Evolutionary conservation across 495 filamentous ascomycete genomes (phyloP).

Genomic region (Aspergillus saccharolyticus): DNA sequence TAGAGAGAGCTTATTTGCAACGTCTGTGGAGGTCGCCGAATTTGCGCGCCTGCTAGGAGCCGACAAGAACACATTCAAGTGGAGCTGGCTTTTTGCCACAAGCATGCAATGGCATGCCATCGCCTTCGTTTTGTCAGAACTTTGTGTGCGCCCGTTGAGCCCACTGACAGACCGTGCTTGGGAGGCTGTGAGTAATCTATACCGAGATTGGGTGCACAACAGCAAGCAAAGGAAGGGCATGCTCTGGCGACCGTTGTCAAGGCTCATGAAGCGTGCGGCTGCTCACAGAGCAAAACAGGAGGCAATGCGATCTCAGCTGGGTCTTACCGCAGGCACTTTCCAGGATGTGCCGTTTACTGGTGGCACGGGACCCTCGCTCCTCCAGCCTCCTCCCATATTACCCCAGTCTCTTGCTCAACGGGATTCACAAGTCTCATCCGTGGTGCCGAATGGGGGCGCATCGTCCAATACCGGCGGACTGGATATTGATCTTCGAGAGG

Average conservation of each 20-base stretch:
- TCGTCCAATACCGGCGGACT: not conserved
- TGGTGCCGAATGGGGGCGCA: not conserved
- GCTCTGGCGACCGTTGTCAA: slow-evolving; percentile 70
- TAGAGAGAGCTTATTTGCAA: slow-evolving; percentile 69
- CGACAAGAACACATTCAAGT: slow-evolving; percentile 57
- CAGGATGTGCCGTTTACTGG: slow-evolving; percentile 13
- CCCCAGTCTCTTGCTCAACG: slow-evolving; percentile 11
- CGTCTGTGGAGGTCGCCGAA: slow-evolving; percentile 71
- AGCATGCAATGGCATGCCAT: slow-evolving; percentile 82
- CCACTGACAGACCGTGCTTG: slow-evolving; percentile 76
- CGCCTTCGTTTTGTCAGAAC: slow-evolving; percentile 66
- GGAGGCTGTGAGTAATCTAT: slow-evolving; percentile 62
- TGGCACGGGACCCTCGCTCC: slow-evolving; percentile 2
- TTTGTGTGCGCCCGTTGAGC: slow-evolving; percentile 64
- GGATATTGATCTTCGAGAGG: slow-evolving; percentile 30
- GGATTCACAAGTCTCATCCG: not conserved
- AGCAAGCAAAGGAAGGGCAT: slow-evolving; percentile 54
- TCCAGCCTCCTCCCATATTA: slow-evolving; percentile 8
- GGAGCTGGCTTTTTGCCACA: slow-evolving; percentile 76
- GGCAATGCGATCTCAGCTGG: slow-evolving; percentile 25
- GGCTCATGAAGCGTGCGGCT: slow-evolving; percentile 63
- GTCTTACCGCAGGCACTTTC: slow-evolving; percentile 7
- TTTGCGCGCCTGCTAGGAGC: slow-evolving; percentile 59
- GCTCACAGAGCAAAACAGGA: slow-evolving; percentile 31
- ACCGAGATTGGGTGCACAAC: slow-evolving; percentile 47